phyloP scores from a whole-genome alignment of 306 rosid genomes.

The Castanospermum australe region DNA sequence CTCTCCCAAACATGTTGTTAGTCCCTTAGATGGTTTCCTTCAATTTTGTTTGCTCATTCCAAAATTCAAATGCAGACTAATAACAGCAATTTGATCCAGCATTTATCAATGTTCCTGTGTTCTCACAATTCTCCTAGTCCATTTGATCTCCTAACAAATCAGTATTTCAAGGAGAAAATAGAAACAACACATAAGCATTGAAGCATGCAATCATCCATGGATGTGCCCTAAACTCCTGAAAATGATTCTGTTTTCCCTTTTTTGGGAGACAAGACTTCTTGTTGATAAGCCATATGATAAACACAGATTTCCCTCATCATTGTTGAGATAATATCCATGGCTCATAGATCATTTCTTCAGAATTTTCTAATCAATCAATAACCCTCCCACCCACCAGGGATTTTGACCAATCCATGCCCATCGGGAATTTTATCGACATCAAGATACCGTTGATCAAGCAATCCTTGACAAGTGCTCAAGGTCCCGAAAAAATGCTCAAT shows the following conservation, averaged over 20 bases:
- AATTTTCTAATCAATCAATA: conserved; percentile 21
- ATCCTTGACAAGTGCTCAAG: conserved; percentile 28
- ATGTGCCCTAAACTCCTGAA: background rate
- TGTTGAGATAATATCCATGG: conserved; percentile 20
- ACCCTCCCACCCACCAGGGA: conserved; percentile 32
- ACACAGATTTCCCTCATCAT: conserved; percentile 5
- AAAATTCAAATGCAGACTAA: conserved; percentile 13
- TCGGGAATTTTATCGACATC: conserved; percentile 33
- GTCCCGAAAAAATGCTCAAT: conserved; percentile 38
- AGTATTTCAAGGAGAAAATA: background rate
- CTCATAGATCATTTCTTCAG: conserved; percentile 23
- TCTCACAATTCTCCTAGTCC: conserved; percentile 12
- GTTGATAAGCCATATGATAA: conserved; percentile 16
- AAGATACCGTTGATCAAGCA: conserved; percentile 36
- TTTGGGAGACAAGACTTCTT: background rate
- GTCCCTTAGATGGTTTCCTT: conserved; percentile 16
- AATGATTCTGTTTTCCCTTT: background rate
- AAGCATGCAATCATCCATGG: background rate
- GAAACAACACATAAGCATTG: conserved; percentile 4
- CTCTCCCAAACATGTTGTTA: too few species aligned
- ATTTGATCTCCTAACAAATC: conserved; percentile 22
- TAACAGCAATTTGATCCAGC: conserved; percentile 5
- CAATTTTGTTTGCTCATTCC: conserved; percentile 14
- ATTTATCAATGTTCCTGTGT: background rate
- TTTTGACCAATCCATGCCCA: conserved; percentile 25